phyloP scores from a whole-genome alignment of 371 early-diverging fungal species.

The Mortierella sp. region DNA sequence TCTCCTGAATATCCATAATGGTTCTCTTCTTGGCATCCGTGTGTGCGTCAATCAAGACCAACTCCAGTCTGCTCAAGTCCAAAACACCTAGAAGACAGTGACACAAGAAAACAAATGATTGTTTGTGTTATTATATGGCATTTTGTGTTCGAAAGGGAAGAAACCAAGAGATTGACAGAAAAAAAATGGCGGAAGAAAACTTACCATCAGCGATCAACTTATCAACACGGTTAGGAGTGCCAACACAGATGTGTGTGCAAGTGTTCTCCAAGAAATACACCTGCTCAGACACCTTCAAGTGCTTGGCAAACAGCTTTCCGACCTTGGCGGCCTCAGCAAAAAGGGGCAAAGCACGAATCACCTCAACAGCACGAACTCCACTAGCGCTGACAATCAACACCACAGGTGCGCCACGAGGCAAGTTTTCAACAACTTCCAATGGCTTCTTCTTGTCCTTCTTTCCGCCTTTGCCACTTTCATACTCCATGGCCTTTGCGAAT shows the following conservation, averaged over 20 bases:
- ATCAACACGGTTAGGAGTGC: slow-evolving; percentile 87
- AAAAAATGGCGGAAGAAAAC: background rate
- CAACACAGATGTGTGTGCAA: slow-evolving; percentile 81
- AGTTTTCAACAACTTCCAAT: slow-evolving; percentile 63
- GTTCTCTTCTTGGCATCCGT: slow-evolving; percentile 84
- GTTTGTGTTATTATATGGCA: background rate
- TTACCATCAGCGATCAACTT: slow-evolving; percentile 76
- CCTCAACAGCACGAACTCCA: slow-evolving; percentile 82
- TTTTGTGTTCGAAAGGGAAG: background rate
- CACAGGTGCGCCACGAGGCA: slow-evolving; percentile 70
- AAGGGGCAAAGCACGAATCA: slow-evolving; percentile 66
- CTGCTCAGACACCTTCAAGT: slow-evolving; percentile 87
- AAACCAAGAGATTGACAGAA: background rate
- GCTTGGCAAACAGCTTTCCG: slow-evolving; percentile 90
- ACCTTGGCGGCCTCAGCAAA: slow-evolving; percentile 69
- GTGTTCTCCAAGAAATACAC: slow-evolving; percentile 68
- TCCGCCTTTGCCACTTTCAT: slow-evolving; percentile 50
- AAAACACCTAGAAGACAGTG: slow-evolving; percentile 62
- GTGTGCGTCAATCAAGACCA: slow-evolving; percentile 82
- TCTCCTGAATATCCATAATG: slow-evolving; percentile 83
- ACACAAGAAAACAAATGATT: background rate
- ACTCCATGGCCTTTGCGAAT: slow-evolving; percentile 13
- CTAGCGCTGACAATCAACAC: slow-evolving; percentile 82
- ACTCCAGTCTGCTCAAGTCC: slow-evolving; percentile 73
- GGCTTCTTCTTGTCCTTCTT: slow-evolving; percentile 62